These are phyloP conservation scores for Exophiala oligosperma DNA, from an alignment of 2,329 filamentous ascomycete genomes.

Conservation along the genomic window DNA sequence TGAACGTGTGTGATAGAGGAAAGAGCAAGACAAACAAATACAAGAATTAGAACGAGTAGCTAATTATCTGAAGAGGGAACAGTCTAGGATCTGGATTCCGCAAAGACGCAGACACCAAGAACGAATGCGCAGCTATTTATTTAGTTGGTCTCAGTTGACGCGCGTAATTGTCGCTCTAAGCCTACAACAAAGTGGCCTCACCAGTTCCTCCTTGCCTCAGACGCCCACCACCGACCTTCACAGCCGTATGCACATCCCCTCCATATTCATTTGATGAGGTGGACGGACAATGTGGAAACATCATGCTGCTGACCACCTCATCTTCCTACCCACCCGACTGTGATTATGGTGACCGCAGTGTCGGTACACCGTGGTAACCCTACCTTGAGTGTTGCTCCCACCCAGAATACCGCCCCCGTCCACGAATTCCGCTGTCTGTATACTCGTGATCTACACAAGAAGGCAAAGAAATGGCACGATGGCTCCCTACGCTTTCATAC, in stretches of 20 bases:
- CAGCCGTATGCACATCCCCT: neutral
- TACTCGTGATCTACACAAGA: constrained; percentile 79
- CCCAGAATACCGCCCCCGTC: constrained; percentile 70
- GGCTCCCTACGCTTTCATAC: constrained; percentile 82
- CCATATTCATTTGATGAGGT: neutral
- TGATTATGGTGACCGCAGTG: constrained; percentile 16
- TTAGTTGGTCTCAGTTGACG: constrained; percentile 6
- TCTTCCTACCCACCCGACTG: constrained; percentile 2
- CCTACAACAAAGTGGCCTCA: neutral
- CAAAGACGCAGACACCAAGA: too few relatives aligned
- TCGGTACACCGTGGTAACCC: constrained; percentile 34
- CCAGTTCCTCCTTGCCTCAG: neutral
- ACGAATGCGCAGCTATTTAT: neutral
- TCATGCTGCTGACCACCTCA: constrained; percentile 15
- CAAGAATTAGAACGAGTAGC: too few relatives aligned
- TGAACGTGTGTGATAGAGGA: neutral
- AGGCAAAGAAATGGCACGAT: constrained; percentile 94
- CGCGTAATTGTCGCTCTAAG: constrained; percentile 3
- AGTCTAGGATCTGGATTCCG: too few relatives aligned
- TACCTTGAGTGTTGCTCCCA: constrained; percentile 45
- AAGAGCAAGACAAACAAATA: neutral
- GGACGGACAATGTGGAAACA: constrained; percentile 1
- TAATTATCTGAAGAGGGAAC: too few relatives aligned
- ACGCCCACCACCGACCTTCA: neutral
- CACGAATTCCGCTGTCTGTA: constrained; percentile 83